Conservation (phyloP, 2,329 filamentous ascomycete species). For the Thermothelomyces thermophilus region DNA sequence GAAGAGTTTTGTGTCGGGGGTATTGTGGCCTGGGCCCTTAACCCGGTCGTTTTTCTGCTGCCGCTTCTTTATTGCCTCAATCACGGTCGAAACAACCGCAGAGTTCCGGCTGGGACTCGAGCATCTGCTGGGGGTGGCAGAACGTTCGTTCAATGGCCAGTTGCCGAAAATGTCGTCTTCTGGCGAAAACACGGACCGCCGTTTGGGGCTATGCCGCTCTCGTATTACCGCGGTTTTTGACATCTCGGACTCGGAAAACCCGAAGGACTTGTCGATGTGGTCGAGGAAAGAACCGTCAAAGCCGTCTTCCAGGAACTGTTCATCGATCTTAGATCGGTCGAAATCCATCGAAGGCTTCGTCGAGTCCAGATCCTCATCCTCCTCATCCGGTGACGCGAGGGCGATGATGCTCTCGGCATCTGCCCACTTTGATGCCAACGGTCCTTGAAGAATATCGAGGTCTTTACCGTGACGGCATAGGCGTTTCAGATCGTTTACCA, state of each 20-base stretch:
- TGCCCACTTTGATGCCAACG: slow-evolving; percentile 59
- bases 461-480: slow-evolving; percentile 63
- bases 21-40: slow-evolving; percentile 28
- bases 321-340: slow-evolving; percentile 37
- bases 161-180: slow-evolving; percentile 60
- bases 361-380: slow-evolving; percentile 33
- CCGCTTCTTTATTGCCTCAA: slow-evolving; percentile 53
- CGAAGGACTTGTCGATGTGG: slow-evolving; percentile 37
- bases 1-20: slow-evolving; percentile 49
- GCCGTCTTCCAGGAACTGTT: slow-evolving; percentile 40
- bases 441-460: slow-evolving; percentile 57
- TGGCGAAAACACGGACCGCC: slow-evolving; percentile 57
- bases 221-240: slow-evolving; percentile 48
- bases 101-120: slow-evolving; percentile 29
- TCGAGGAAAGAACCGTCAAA: slow-evolving; percentile 43
- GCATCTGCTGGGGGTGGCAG: slow-evolving; percentile 30
- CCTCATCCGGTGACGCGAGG: slow-evolving; percentile 65
- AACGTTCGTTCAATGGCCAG: slow-evolving; percentile 39
- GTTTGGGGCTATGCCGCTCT: slow-evolving; percentile 45
- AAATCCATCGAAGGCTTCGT: slow-evolving; percentile 29
- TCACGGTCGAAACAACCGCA: slow-evolving; percentile 53
- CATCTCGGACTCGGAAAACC: slow-evolving; percentile 37
- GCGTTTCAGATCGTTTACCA: slow-evolving; percentile 78
- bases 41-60: slow-evolving; percentile 39
- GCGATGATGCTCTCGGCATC: slow-evolving; percentile 85